Percentiles rank a stretch among this genome's conserved stretches.
Conservation (phyloP, 306 rosid genomes). For the Abrus pulchellus region DNA sequence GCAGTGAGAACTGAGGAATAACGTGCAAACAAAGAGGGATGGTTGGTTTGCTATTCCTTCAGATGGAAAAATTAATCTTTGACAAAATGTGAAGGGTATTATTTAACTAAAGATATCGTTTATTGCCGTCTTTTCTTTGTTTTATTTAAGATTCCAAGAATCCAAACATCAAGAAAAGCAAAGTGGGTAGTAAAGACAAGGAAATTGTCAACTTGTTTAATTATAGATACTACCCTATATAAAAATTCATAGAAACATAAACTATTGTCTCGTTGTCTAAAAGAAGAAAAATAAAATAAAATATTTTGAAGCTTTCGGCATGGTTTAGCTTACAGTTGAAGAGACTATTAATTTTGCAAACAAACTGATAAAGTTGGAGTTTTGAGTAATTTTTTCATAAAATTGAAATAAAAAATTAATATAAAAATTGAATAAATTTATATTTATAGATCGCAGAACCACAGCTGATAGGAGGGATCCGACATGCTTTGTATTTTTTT, state of each 20-base stretch:
- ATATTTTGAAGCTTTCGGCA: background rate
- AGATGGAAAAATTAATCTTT: background rate
- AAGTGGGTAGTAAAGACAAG: background rate
- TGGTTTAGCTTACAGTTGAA: background rate
- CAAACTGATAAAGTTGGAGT: background rate
- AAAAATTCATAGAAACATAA: background rate
- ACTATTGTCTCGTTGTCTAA: background rate
- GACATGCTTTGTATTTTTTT: background rate
- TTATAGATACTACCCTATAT: background rate
- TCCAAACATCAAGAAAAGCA: background rate
- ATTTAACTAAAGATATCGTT: no score
- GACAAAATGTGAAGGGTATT: background rate
- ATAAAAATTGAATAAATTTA: no score
- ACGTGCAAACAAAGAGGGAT: background rate
- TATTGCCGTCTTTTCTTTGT: no score
- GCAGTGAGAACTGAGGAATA: background rate
- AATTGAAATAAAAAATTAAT: no score
- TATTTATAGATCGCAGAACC: no score
- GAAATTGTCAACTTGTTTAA: conserved; percentile 12
- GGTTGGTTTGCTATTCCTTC: background rate
- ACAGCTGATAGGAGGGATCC: no score
- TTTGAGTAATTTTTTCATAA: no score
- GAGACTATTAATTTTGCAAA: background rate
- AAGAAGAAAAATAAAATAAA: background rate
- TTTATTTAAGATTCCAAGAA: no score